Percentiles rank a stretch among this genome's conserved stretches.
Conservation (phyloP, 1,284 basidiomycete species). For the Trametes sp. region DNA sequence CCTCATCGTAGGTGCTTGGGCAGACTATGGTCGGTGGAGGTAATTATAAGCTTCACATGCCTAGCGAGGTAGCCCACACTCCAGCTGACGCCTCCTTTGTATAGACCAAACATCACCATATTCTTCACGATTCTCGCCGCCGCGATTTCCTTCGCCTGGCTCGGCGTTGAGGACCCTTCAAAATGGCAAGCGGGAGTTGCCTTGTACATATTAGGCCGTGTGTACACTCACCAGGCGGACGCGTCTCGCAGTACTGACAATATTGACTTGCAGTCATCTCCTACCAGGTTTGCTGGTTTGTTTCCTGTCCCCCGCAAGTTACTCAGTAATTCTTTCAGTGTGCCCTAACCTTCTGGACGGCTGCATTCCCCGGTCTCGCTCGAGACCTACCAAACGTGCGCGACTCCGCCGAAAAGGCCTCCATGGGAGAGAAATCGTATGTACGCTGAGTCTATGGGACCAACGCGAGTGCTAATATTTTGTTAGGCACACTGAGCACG, state of each 20-base stretch:
- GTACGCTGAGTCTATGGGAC: slow-evolving; percentile 15
- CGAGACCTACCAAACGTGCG: slow-evolving; percentile 76
- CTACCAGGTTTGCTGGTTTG: slow-evolving; percentile 63
- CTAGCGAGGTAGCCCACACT: not conserved
- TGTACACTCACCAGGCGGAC: slow-evolving; percentile 13
- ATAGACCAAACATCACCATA: slow-evolving; percentile 79
- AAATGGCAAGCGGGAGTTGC: slow-evolving; percentile 75
- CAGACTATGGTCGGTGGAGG: slow-evolving; percentile 83
- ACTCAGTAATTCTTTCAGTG: slow-evolving; percentile 49
- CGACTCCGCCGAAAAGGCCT: slow-evolving; percentile 52
- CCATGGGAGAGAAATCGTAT: slow-evolving; percentile 55
- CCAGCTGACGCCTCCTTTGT: not conserved
- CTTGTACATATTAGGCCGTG: slow-evolving; percentile 82
- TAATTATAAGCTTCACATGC: too few species aligned
- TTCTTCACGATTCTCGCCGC: slow-evolving; percentile 75
- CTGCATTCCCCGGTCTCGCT: slow-evolving; percentile 83
- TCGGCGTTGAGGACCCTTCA: slow-evolving; percentile 70
- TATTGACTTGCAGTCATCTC: slow-evolving; percentile 62
- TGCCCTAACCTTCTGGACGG: slow-evolving; percentile 84
- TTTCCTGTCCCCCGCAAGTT: not conserved
- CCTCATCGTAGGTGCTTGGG: slow-evolving; percentile 74
- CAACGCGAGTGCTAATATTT: slow-evolving; percentile 1
- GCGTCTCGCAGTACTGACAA: not conserved
- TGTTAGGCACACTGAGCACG: slow-evolving; percentile 63
- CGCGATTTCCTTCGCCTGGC: slow-evolving; percentile 79